Base-by-base conservation (phyloP, 768 basidiomycete genomes). In the Kwoniella mangroviensis region DNA sequence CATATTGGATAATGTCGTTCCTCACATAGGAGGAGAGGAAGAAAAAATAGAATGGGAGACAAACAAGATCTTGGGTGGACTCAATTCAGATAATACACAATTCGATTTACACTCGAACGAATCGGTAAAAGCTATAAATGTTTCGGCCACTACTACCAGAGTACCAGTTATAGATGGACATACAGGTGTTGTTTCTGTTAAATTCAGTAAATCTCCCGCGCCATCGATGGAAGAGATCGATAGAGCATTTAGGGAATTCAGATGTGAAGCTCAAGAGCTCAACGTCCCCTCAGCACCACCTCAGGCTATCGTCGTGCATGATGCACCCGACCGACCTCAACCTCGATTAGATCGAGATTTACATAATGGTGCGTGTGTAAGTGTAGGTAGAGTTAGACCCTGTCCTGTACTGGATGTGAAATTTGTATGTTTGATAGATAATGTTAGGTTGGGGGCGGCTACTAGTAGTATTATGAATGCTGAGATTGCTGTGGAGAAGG, bases 41-140 rank as follows among this genome's bases (percentile, higher is more conserved):
- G 97, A 98, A 81, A 99, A 98, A 83, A 94, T 98, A 73, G 96
- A 99, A 82, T 99, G 97, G 97, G 97, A 99, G 85, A 91, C 93
- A 6, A 88, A 92, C 76, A 99, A 98, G 86, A 99, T 99, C 78
- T 89, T 99, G 22, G 96, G 97, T 24, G 93, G 90, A 2, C 76
- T 98, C 67, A 77, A 85, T 2, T 85, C 87, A 26, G 86, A 86
- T 59, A 73, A 81, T 5, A 88, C 87, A 67, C 78, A 87, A 12
- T 98, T 97, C 82, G 95, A 97, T 80, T 90, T 93, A 88, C 94
- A 94, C 84, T 84, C 89, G 0, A 79, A 80, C n/a, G 86, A 89
- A 51, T 6, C 19, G 0, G n/a, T 19, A 13, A 64, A 64, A 56
- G 93, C 94, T 0, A 85, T 99, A n/a, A 89, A 90, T 66, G 88